These are phyloP conservation scores for Talaromyces wortmannii DNA, from an alignment of 495 filamentous ascomycete genomes.

Conservation along the genomic window DNA sequence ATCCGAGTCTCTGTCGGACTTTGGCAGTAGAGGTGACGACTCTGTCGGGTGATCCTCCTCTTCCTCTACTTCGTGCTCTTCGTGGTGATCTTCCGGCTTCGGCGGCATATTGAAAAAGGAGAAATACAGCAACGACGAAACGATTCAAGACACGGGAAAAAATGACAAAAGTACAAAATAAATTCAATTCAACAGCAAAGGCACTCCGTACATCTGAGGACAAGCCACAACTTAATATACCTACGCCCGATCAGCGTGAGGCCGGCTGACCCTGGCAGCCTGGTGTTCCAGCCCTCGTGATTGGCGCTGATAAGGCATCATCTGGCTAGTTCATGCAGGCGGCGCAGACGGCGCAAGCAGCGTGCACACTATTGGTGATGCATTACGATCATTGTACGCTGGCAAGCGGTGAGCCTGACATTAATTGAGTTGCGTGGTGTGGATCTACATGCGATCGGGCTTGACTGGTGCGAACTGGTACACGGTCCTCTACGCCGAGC, in stretches of 20 bases:
- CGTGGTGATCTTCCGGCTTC: not conserved
- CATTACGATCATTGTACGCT: too few species aligned
- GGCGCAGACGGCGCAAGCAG: not conserved
- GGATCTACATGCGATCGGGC: too few species aligned
- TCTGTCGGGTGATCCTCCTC: constrained; percentile 2
- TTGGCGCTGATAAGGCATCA: not conserved
- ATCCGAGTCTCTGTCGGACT: not conserved
- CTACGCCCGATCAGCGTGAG: not conserved
- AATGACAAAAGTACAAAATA: not conserved
- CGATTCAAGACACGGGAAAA: not conserved
- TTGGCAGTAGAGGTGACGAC: constrained; percentile 2
- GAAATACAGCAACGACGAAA: not conserved
- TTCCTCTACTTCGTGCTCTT: not conserved
- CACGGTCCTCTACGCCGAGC: too few species aligned
- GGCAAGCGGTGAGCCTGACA: too few species aligned
- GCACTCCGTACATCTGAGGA: too few species aligned
- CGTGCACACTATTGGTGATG: too few species aligned
- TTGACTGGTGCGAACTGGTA: too few species aligned
- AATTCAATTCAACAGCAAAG: not conserved
- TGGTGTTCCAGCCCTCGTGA: not conserved
- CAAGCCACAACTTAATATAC: not conserved
- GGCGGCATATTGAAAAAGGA: not conserved
- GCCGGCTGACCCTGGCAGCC: not conserved
- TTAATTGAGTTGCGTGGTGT: too few species aligned
- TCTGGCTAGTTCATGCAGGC: not conserved